Evolutionary conservation across 495 filamentous ascomycete genomes (phyloP).

Genomic region (Penicilliopsis zonata): DNA sequence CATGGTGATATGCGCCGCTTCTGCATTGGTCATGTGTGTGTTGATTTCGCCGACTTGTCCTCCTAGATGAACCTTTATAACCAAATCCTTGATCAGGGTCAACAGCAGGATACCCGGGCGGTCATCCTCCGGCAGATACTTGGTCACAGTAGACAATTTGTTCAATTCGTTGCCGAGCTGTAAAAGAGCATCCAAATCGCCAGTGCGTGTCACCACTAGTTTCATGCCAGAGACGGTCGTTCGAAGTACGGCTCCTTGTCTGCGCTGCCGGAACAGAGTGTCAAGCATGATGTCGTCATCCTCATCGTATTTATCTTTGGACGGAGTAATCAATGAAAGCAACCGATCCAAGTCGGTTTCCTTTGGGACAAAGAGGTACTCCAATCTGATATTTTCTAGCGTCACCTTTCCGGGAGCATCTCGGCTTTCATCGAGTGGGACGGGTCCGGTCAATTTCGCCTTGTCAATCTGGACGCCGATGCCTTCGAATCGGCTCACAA

Average conservation of each 20-base stretch:
- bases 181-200: constrained; percentile 51
- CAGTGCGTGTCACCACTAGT: constrained; percentile 41
- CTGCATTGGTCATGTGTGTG: constrained; percentile 42
- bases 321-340: constrained; percentile 78
- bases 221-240: constrained; percentile 50
- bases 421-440: constrained; percentile 27
- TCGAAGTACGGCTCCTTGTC: constrained; percentile 77
- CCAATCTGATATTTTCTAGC: constrained; percentile 54
- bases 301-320: constrained; percentile 80
- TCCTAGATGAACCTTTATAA: constrained; percentile 43
- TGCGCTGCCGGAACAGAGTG: constrained; percentile 77
- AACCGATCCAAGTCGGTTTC: constrained; percentile 72
- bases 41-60: constrained; percentile 54
- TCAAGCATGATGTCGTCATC: constrained; percentile 94
- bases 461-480: constrained; percentile 63
- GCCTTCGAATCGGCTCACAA: constrained; percentile 58
- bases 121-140: constrained; percentile 93
- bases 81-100: constrained; percentile 47
- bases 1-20: constrained; percentile 73
- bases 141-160: constrained; percentile 74
- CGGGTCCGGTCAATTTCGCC: constrained; percentile 60
- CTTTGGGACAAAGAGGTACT: constrained; percentile 62
- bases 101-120: constrained; percentile 79
- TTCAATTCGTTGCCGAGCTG: constrained; percentile 65
- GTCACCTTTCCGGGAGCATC: constrained; percentile 41